phyloP scores from a whole-genome alignment of 2,329 filamentous ascomycete genomes.

The Ophiostoma novo-ulmi region DNA sequence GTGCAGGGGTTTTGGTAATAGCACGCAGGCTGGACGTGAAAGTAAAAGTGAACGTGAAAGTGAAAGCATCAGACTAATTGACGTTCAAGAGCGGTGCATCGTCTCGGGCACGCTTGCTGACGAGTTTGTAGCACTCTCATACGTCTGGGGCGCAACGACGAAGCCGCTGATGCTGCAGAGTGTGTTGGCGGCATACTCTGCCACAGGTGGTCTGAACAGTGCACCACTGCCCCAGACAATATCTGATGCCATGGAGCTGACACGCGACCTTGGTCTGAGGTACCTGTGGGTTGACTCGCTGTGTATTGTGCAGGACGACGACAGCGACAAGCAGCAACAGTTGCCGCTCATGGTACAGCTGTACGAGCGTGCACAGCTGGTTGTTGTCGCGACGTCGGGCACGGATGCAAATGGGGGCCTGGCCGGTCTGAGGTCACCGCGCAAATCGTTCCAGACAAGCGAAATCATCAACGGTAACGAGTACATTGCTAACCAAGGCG shows the following conservation, averaged over 20 bases:
- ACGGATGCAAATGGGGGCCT: neutral
- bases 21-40: neutral
- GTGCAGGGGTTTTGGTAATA: neutral
- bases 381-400: neutral
- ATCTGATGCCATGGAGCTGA: neutral
- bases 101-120: neutral
- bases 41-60: neutral
- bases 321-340: constrained; percentile 6
- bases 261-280: neutral
- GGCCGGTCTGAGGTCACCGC: neutral
- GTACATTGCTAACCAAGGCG: constrained; percentile 1
- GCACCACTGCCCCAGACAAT: neutral
- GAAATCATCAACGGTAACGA: neutral
- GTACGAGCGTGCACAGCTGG: constrained; percentile 6
- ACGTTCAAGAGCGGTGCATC: neutral
- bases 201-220: neutral
- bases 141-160: constrained; percentile 7
- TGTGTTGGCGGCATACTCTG: neutral
- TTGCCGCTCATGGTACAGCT: constrained; percentile 3
- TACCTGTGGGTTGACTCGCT: constrained; percentile 14
- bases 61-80: neutral
- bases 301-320: constrained; percentile 12
- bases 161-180: neutral
- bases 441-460: neutral
- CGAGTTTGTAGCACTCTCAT: constrained; percentile 10